A percentile compares a stretch with the other conserved stretches of the same genome.
phyloP scores from a whole-genome alignment of 306 rosid species.

The Inga leiocalycina region DNA sequence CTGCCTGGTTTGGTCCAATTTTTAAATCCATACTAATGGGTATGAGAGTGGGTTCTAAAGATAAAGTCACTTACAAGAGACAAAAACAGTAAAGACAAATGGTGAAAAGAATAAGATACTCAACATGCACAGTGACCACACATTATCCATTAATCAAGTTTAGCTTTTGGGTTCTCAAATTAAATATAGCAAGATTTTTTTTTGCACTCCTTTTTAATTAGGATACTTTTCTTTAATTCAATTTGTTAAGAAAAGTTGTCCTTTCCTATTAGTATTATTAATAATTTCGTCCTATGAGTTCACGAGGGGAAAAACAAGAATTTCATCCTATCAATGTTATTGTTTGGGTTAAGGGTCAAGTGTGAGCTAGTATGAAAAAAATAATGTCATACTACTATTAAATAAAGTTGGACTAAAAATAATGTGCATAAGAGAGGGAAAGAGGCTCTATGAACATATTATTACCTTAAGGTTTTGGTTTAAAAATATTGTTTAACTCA shows the following conservation, averaged over 20 bases:
- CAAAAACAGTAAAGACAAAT: not conserved
- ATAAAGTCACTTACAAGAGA: not conserved
- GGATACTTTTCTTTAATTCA: not conserved
- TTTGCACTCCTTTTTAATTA: not conserved
- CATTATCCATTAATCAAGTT: constrained; percentile 11
- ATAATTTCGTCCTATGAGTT: too few species aligned
- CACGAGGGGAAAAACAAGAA: too few species aligned
- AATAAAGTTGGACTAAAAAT: not conserved
- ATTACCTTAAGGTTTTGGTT: not conserved
- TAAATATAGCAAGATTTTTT: constrained; percentile 18
- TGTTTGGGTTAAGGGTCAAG: not conserved
- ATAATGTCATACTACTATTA: too few species aligned
- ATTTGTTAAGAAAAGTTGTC: not conserved
- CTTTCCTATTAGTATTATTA: not conserved
- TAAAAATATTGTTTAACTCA: too few species aligned
- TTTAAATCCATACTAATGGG: not conserved
- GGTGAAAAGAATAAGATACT: not conserved
- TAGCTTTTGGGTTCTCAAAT: constrained; percentile 17
- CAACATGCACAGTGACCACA: not conserved
- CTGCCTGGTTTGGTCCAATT: too few species aligned
- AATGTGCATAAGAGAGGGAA: not conserved
- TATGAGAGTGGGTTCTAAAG: not conserved
- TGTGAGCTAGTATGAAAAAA: too few species aligned
- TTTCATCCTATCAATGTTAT: too few species aligned
- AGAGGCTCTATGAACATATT: not conserved